Evolutionary conservation across 2,329 filamentous ascomycete species (phyloP).

Genomic region (Nothophaeocryptopus gaeumannii): DNA sequence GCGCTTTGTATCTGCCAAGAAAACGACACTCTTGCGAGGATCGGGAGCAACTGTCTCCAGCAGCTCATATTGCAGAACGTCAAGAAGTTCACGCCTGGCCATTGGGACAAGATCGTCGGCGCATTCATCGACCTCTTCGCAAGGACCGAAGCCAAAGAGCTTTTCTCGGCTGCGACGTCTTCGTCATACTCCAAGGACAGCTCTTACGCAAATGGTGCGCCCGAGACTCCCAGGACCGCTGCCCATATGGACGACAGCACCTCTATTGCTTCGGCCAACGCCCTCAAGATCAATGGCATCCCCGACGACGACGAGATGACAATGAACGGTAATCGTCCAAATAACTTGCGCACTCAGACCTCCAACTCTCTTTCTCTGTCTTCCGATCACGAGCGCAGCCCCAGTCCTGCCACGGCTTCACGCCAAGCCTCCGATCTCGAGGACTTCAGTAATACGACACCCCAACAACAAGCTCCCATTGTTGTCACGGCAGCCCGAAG

Average conservation of each 20-base stretch:
- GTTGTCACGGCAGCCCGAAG: conserved; percentile 90
- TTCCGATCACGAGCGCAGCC: conserved; percentile 16
- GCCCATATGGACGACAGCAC: conserved; percentile 17
- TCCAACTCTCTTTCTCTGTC: conserved; percentile 20
- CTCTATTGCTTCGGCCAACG: conserved; percentile 33
- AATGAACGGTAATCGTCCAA: conserved; percentile 22
- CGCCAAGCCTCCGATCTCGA: conserved; percentile 56
- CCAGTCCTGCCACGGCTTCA: conserved; percentile 13
- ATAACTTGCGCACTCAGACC: conserved; percentile 12
- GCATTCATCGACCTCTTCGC: conserved; percentile 96
- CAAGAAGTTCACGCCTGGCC: conserved; percentile 77
- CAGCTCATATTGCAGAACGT: conserved; percentile 97
- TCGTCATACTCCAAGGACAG: conserved; percentile 27
- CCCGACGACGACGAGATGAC: conserved; percentile 19
- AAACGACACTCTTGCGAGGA: conserved; percentile 96
- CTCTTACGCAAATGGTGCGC: conserved; percentile 24
- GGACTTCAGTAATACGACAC: conserved; percentile 72
- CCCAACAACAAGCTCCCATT: conserved; percentile 78
- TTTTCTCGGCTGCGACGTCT: conserved; percentile 78
- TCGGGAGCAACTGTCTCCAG: conserved; percentile 96
- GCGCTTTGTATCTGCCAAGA: conserved; percentile 98
- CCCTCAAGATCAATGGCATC: conserved; percentile 44
- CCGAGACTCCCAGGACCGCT: conserved; percentile 18
- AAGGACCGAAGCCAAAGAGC: conserved; percentile 86
- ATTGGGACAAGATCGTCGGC: conserved; percentile 93